A percentile compares a stretch with the other conserved stretches of the same genome.
Conservation (phyloP, 805 yeast species). For the Yamadazyma akitaensis region DNA sequence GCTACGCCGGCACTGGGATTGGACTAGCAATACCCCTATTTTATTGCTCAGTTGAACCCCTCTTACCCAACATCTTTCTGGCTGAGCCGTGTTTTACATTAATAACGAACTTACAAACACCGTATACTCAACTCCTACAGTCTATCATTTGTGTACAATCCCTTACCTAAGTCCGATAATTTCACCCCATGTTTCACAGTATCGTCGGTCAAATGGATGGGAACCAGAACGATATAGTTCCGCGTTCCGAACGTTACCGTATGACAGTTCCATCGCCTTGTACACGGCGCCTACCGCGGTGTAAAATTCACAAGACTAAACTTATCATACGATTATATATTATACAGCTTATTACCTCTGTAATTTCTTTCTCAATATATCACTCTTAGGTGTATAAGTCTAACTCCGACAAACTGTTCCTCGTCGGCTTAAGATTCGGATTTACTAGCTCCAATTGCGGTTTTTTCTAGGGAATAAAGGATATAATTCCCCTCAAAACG, state of each 20-base stretch:
- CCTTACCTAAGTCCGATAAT: not conserved
- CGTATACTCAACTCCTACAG: too few species aligned
- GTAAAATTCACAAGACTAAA: not conserved
- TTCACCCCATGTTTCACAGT: not conserved
- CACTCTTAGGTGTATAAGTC: too few species aligned
- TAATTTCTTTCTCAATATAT: too few species aligned
- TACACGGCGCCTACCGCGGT: slow-evolving; percentile 1
- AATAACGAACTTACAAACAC: too few species aligned
- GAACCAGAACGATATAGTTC: not conserved
- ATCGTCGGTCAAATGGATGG: not conserved
- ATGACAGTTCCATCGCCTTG: not conserved
- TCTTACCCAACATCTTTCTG: too few species aligned
- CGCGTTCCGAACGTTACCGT: not conserved
- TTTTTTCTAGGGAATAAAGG: slow-evolving; percentile 3
- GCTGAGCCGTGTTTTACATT: too few species aligned
- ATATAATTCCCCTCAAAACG: slow-evolving; percentile 9
- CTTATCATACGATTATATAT: too few species aligned
- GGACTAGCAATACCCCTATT: too few species aligned
- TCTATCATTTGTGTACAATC: too few species aligned
- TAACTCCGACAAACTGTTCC: not conserved
- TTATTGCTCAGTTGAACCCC: too few species aligned
- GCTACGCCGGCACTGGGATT: too few species aligned
- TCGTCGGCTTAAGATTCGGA: not conserved
- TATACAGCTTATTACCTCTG: too few species aligned
- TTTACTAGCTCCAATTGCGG: not conserved